Evolutionary conservation across 352 stramenopile species (phyloP).

Genomic region (Pythium rishiriense): DNA sequence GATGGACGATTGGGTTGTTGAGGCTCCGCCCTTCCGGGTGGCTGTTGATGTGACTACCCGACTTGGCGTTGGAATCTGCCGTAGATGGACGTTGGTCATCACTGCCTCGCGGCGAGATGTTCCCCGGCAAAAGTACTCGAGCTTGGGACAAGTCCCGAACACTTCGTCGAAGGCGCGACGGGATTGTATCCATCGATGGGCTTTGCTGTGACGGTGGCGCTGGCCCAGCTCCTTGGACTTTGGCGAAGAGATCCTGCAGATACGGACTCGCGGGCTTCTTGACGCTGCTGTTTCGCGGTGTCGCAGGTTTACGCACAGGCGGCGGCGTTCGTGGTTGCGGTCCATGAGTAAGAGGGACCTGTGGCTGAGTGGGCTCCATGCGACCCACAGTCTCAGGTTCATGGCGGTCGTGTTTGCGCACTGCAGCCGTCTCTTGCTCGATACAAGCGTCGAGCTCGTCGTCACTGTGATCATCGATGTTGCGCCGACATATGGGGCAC

Average conservation of each 20-base stretch:
- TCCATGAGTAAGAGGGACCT: not conserved
- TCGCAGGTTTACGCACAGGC: conserved; percentile 1
- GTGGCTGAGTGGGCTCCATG: not conserved
- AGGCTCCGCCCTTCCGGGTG: not conserved
- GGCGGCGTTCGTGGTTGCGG: conserved; percentile 5
- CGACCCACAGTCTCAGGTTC: not conserved
- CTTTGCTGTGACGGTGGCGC: not conserved
- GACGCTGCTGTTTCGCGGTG: not conserved
- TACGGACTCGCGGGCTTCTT: conserved; percentile 24
- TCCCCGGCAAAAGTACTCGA: not conserved
- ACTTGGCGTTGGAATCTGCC: not conserved
- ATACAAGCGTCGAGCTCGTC: conserved; percentile 59
- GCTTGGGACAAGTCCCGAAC: conserved; percentile 20
- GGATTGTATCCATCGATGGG: not conserved
- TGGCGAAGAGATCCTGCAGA: conserved; percentile 7
- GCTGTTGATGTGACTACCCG: not conserved
- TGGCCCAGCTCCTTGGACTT: not conserved
- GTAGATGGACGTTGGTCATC: conserved; percentile 6
- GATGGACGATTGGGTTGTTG: conserved; percentile 49
- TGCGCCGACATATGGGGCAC: conserved; percentile 52
- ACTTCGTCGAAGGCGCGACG: conserved; percentile 14
- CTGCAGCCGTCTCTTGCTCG: conserved; percentile 39
- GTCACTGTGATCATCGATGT: conserved; percentile 65
- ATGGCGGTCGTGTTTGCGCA: conserved; percentile 5
- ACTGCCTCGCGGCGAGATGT: not conserved